Evolutionary conservation across 129 eudicot genomes (phyloP), one percentile per base, ranked within the genome.

Genomic region (Chrysanthemum seticuspe): DNA sequence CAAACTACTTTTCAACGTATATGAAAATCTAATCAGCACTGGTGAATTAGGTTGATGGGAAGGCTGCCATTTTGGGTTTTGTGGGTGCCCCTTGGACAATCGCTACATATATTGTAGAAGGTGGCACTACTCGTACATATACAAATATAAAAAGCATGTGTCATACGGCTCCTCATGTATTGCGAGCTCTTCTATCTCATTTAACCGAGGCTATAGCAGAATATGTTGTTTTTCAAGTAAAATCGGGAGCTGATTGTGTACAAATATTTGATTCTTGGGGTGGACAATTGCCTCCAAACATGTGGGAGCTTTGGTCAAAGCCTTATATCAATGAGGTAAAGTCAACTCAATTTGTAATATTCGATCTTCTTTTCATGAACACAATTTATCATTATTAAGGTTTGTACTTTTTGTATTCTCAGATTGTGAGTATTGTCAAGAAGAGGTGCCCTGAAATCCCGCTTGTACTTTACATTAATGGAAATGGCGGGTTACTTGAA

Each of bases 61-160:
- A 79, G 80, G 98, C 98, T 77, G 98, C 98, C 16, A 84, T 93
- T 80, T 83, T 93, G 84, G 98, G 98, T 13, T 93, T 93, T 82
- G 98, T 93, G 67, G 98, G 98, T 13, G 98, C 98, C 21, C 98
- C 98, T 1, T 93, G 98, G 98, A 93, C 98, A 61, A 93, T 93
- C 56, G 98, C 98, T 40, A 93, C 98, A 65, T 93, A 93, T 54
- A 93, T 93, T 34, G 91, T 93, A 52, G 98, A 90, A 86, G 98
- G 98, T 7, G 98, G 98, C 13, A 89, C 97, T 58, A 93, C 98
- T 40, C 88, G 96, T 34, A 93, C 97, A 51, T 93, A 93, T 60
- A 93, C 95, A 21, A 85, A 83, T 47, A 93, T 93, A 77, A 93
- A 93, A 87, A 90, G 97, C 77, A 93, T 93, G 98, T 93, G 98